Evolutionary conservation across 2,329 filamentous ascomycete genomes (phyloP).

Genomic region (Pseudogymnoascus sp.): DNA sequence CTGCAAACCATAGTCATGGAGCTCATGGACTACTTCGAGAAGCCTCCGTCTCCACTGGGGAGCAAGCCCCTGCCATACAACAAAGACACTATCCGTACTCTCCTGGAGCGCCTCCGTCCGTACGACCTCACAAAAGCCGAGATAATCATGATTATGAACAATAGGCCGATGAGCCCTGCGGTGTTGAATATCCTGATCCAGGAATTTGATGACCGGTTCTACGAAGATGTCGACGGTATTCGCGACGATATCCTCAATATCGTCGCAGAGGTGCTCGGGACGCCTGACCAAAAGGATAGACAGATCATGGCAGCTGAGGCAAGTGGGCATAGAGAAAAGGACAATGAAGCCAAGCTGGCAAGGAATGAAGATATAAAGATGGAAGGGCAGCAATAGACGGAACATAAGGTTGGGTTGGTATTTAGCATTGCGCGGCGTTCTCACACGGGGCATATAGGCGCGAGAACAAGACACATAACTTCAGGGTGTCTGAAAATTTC

Average conservation of each 20-base stretch:
- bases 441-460: not conserved
- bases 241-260: conserved; percentile 52
- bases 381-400: conserved; percentile 1
- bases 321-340: conserved; percentile 14
- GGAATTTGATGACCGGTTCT: conserved; percentile 56
- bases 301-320: conserved; percentile 25
- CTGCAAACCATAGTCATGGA: conserved; percentile 58
- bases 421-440: conserved; percentile 9
- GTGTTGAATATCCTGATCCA: conserved; percentile 59
- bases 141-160: conserved; percentile 61
- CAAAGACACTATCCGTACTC: conserved; percentile 42
- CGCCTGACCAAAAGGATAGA: conserved; percentile 24
- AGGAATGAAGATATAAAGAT: conserved; percentile 16
- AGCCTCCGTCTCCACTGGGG: conserved; percentile 48
- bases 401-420: not conserved
- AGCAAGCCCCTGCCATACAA: conserved; percentile 37
- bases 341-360: conserved; percentile 15
- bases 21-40: conserved; percentile 57
- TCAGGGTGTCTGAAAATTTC: not conserved
- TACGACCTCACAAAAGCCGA: conserved; percentile 63
- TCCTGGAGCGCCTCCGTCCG: conserved; percentile 49
- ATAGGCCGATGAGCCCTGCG: conserved; percentile 51
- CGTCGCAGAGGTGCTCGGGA: conserved; percentile 52
- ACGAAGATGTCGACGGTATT: conserved; percentile 39
- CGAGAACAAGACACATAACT: not conserved